Conservation (phyloP, 768 basidiomycete genomes). For the Austroboletus festivus region DNA sequence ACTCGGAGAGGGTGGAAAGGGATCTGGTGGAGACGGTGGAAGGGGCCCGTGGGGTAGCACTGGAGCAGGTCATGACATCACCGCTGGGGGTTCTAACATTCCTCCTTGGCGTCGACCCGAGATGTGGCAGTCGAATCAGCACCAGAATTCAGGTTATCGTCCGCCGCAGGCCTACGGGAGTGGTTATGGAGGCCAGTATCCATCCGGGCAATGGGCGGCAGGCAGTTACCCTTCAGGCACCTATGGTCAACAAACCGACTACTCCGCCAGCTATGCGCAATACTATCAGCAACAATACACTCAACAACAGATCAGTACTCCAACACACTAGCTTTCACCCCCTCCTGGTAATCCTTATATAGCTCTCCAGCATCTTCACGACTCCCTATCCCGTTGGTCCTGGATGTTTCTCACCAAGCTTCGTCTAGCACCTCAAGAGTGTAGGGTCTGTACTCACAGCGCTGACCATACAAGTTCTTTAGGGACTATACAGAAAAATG, state of each 20-base stretch:
- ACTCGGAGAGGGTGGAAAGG: constrained; percentile 78
- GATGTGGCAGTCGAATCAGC: constrained; percentile 68
- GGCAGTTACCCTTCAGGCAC: constrained; percentile 32
- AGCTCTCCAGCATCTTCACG: constrained; percentile 14
- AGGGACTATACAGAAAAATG: constrained; percentile 27
- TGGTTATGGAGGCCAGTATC: constrained; percentile 44
- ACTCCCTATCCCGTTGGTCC: constrained; percentile 15
- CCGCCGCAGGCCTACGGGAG: constrained; percentile 62
- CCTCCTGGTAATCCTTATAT: constrained; percentile 27
- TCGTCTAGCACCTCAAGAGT: constrained; percentile 22
- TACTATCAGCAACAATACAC: constrained; percentile 89
- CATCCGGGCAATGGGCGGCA: constrained; percentile 36
- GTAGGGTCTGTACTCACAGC: constrained; percentile 34
- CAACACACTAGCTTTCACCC: constrained; percentile 28
- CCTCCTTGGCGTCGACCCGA: constrained; percentile 92
- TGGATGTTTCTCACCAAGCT: constrained; percentile 14
- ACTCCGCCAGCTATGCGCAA: constrained; percentile 72
- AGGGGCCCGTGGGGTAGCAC: constrained; percentile 64
- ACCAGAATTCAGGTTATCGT: constrained; percentile 58
- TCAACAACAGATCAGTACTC: constrained; percentile 63
- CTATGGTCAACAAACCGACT: constrained; percentile 56
- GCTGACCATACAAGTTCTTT: constrained; percentile 34
- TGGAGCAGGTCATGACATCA: constrained; percentile 55
- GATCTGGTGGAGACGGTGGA: constrained; percentile 50
- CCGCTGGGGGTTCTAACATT: constrained; percentile 67